Percentiles rank a stretch among this genome's conserved stretches.
Conservation (phyloP, 805 yeast species). For the Kodamaea fukazawae region DNA sequence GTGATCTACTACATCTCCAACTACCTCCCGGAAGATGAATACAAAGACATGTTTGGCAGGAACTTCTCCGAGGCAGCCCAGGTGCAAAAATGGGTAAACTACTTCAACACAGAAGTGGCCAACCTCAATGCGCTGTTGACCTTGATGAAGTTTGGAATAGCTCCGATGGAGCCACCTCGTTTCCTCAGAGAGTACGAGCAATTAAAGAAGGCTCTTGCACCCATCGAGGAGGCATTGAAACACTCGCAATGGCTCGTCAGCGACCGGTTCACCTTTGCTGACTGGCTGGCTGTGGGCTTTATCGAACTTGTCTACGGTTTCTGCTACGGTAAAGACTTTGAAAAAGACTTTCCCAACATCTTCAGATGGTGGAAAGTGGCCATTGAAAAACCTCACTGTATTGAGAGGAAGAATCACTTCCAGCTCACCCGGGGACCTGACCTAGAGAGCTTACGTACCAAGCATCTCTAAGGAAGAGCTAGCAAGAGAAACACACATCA, state of each 20-base stretch:
- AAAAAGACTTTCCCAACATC: not conserved
- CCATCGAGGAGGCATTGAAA: not conserved
- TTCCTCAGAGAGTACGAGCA: not conserved
- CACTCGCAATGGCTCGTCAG: not conserved
- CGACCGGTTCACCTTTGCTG: conserved; percentile 1
- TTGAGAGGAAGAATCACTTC: too few species aligned
- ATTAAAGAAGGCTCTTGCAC: not conserved
- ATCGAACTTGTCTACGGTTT: not conserved
- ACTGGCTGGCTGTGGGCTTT: not conserved
- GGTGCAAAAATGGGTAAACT: not conserved
- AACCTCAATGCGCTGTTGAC: not conserved
- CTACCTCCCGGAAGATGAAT: not conserved
- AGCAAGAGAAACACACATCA: too few species aligned
- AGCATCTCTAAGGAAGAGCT: too few species aligned
- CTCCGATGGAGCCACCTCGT: not conserved
- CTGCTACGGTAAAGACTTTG: conserved; percentile 1
- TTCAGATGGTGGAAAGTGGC: conserved; percentile 1
- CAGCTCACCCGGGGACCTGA: too few species aligned
- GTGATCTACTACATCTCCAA: not conserved
- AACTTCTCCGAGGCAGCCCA: not conserved
- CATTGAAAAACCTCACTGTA: too few species aligned
- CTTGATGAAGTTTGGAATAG: not conserved
- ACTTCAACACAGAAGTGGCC: not conserved
- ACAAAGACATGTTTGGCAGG: conserved; percentile 1
- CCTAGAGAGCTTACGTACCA: too few species aligned